phyloP scores from a whole-genome alignment of 345 rosid genomes.

The Excoecaria agallocha region DNA sequence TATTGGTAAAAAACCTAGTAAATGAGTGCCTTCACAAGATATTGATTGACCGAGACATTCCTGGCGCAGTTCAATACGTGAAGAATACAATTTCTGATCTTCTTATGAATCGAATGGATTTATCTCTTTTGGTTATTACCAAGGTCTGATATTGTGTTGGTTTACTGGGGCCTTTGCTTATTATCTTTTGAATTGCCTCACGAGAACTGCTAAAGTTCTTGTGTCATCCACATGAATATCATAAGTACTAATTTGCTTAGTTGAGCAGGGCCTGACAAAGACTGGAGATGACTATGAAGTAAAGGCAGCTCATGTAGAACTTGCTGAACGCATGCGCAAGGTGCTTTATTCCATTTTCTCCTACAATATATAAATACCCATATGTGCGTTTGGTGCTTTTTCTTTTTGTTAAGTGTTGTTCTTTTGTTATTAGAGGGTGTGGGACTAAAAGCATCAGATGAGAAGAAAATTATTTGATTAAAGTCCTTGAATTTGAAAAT shows the following conservation, averaged over 20 bases:
- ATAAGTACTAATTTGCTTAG: slow-evolving; percentile 18
- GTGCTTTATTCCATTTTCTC: slow-evolving; percentile 27
- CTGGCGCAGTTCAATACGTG: slow-evolving; percentile 83
- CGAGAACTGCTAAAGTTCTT: neutral
- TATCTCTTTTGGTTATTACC: slow-evolving; percentile 93
- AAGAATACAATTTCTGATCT: slow-evolving; percentile 92
- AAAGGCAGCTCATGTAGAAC: slow-evolving; percentile 93
- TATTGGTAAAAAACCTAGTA: slow-evolving; percentile 89
- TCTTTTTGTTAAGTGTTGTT: neutral
- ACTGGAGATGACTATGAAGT: slow-evolving; percentile 94
- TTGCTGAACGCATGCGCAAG: slow-evolving; percentile 99
- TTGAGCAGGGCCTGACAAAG: slow-evolving; percentile 85
- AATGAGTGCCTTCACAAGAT: slow-evolving; percentile 90
- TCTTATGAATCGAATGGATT: slow-evolving; percentile 96
- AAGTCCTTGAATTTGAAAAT: neutral
- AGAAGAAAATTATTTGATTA: neutral
- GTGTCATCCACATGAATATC: slow-evolving; percentile 1
- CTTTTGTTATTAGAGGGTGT: neutral
- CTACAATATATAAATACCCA: neutral
- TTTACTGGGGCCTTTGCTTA: slow-evolving; percentile 22
- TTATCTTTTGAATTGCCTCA: slow-evolving; percentile 11
- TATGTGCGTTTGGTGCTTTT: neutral
- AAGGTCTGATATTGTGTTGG: slow-evolving; percentile 49
- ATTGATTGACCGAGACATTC: slow-evolving; percentile 79
- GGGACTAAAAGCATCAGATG: neutral